phyloP scores from a whole-genome alignment of 306 rosid species.

The Dryas drummondii region DNA sequence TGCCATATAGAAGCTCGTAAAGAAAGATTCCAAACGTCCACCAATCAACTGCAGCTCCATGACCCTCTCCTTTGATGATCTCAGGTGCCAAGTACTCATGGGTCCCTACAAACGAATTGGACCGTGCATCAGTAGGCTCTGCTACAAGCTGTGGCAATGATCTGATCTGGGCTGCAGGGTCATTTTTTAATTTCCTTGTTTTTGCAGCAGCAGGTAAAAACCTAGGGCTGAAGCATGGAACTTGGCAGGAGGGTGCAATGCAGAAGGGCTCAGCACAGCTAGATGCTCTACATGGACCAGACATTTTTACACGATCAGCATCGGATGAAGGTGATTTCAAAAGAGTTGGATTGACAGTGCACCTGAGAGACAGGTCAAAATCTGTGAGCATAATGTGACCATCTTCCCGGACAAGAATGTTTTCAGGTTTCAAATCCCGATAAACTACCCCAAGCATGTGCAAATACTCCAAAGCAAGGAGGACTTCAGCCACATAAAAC shows the following conservation, averaged over 20 bases:
- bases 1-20: conserved; percentile 76
- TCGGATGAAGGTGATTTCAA: conserved; percentile 49
- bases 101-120: conserved; percentile 90
- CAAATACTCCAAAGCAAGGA: conserved; percentile 84
- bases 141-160: conserved; percentile 92
- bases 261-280: conserved; percentile 82
- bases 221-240: conserved; percentile 83
- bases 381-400: conserved; percentile 96
- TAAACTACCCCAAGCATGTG: conserved; percentile 94
- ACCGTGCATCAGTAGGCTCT: conserved; percentile 81
- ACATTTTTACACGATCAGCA: conserved; percentile 52
- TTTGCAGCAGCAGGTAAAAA: conserved; percentile 58
- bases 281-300: conserved; percentile 66
- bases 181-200: conserved; percentile 60
- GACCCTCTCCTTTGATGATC: conserved; percentile 90
- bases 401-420: conserved; percentile 85
- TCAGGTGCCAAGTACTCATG: conserved; percentile 93
- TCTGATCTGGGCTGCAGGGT: conserved; percentile 50
- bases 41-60: conserved; percentile 96
- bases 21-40: conserved; percentile 94
- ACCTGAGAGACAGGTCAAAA: conserved; percentile 79
- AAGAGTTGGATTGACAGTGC: conserved; percentile 75
- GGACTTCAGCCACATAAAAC: conserved; percentile 91
- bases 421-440: conserved; percentile 86
- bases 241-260: conserved; percentile 74